phyloP scores from a whole-genome alignment of 2,329 filamentous ascomycete species.

The Alternaria brassicae region DNA sequence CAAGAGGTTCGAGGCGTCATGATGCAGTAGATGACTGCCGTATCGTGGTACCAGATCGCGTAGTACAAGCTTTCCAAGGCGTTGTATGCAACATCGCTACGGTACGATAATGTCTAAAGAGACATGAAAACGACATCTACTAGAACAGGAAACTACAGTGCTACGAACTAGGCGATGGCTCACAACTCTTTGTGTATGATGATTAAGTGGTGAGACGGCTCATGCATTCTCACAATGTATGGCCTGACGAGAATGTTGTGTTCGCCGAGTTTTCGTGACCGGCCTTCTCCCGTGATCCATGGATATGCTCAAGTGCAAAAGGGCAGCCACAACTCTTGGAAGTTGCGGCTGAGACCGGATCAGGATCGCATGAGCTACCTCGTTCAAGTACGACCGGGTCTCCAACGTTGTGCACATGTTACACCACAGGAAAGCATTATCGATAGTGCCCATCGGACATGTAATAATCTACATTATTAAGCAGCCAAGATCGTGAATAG shows the following conservation, averaged over 20 bases:
- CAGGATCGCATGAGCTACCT: not conserved
- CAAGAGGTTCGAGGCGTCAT: conserved; percentile 12
- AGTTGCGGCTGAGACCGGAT: not conserved
- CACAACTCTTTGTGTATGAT: conserved; percentile 8
- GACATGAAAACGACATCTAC: conserved; percentile 4
- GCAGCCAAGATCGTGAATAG: not conserved
- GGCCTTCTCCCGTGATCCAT: not conserved
- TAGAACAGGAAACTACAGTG: conserved; percentile 17
- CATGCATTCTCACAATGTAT: conserved; percentile 8
- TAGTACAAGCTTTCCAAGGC: conserved; percentile 10
- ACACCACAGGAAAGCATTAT: not conserved
- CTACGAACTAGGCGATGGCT: conserved; percentile 6
- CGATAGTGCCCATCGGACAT: not conserved
- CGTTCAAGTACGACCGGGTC: not conserved
- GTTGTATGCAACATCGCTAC: conserved; percentile 29
- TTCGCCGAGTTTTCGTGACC: not conserved
- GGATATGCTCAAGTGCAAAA: not conserved
- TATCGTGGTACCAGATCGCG: conserved; percentile 29
- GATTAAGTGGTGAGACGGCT: conserved; percentile 2
- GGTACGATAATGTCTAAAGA: conserved; percentile 23
- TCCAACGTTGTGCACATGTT: not conserved
- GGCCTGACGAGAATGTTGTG: conserved; percentile 17
- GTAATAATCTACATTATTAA: not conserved
- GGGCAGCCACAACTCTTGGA: not conserved
- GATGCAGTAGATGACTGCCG: conserved; percentile 2